Base-by-base conservation (phyloP, 1,284 basidiomycete genomes). In the Marasmius oreades region DNA sequence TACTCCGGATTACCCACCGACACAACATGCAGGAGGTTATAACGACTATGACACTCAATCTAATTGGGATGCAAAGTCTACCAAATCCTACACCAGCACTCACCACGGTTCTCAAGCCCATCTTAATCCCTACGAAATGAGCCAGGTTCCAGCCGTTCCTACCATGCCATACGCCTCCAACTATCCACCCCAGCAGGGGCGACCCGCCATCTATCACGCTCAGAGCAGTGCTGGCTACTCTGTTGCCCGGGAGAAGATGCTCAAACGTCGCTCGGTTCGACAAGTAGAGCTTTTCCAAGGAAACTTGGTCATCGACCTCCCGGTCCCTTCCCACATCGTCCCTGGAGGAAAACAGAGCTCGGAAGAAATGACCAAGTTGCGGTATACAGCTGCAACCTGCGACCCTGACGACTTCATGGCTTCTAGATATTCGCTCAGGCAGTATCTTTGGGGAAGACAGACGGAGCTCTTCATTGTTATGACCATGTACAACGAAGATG, bases 401-500 rank as follows among this genome's bases (percentile, higher is more conserved):
- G 95, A 98, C 70, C 95, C 95, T 3, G 94, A 98, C 60, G 82
- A 92, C 45, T 94, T 93, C 70, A 85, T 86, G 81, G 70, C 77
- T 28, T 80, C 80, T 54, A 86, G 87, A 59, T 95, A 93, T 71
- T 85, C 88, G 1, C 80, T 97, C 14, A 78, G 93, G 22, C 93
- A 86, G n/a, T 94, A 88, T 70, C 80, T 96, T 1, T 86, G 86
- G 65, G 85, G 86, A 22, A 86, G 95, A 44, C 82, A 86, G 61
- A 98, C 95, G 0, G 95, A 98, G 73, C 79, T 98, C 6, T 92
- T 98, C 69, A 95, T 98, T 65, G 92, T 93, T 51, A 92, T 94
- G 90, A 94, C 92, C 45, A 94, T 94, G 89, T 94, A 98, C 74
- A 98, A 98, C 70, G 95, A 98, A 73, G 92, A 95, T 68, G 92